Evolutionary conservation across 768 basidiomycete species (phyloP), one percentile per base, ranked within the genome.

Genomic region (Thelephora ganbajun): DNA sequence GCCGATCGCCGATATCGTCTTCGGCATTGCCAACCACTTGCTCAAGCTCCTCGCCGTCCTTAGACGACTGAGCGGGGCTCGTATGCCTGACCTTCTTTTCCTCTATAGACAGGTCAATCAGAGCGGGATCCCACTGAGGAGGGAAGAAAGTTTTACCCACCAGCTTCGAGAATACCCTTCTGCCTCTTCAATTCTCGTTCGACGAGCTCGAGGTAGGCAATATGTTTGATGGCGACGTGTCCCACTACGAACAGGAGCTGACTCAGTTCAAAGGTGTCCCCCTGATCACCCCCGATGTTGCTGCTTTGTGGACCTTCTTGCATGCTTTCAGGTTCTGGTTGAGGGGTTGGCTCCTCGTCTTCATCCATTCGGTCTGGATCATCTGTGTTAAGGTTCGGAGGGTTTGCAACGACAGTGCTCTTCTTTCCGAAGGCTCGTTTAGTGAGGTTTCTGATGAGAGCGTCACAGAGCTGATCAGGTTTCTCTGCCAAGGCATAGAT

Each of bases 21-120:
- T 99, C 96, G 3, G 91, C 91, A 57, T 93, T 94, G 5, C 96
- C 96, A 6, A 86, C 91, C 9, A 98, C 94, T 56, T 94, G 92
- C 54, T 99, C 96, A 0, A 98, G 78, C 59, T 99, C 96, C 58
- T 96, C 92, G 13, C 67, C 71, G 35, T 72, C 65, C 50, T 71
- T 87, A 33, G 73, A 62, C 6, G 62, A 60, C 22, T 66, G 67
- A 53, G 63, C 61, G 20, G 63, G 57, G 33, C 63, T 60, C 48
- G 57, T 55, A 13, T 62, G 66, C 19, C 63, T 66, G 0, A 68
- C 70, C 11, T 69, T 68, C 58, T 86, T 89, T 44, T 80, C 84
- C 56, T 74, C 80, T 79, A 54, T 1, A 41, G 3, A 48, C 23
- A 11, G 26, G 30, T 14, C 2, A 43, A 7, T 33, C 16, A 13